Conservation (phyloP, 371 early-diverging fungal species). For the Zychaea mexicana region DNA sequence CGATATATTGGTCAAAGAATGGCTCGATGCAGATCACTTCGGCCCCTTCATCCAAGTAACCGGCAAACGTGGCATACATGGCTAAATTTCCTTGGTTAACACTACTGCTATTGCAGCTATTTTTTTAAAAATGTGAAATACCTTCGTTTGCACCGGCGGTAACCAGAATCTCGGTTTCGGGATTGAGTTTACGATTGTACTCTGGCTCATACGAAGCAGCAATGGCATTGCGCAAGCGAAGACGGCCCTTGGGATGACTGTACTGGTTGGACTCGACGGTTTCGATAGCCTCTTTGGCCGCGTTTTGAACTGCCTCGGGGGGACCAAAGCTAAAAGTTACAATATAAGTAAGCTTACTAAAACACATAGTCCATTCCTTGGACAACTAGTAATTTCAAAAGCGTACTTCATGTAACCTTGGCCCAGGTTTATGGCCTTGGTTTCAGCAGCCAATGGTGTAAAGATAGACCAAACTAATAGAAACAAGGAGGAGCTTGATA, state of each 20-base stretch:
- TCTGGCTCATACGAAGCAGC: constrained; percentile 74
- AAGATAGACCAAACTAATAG: constrained; percentile 89
- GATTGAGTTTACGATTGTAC: constrained; percentile 71
- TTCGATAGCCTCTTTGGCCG: constrained; percentile 74
- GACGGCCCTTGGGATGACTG: constrained; percentile 84
- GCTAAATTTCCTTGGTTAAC: constrained; percentile 37
- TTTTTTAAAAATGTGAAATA: constrained; percentile 21
- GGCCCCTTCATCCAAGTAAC: constrained; percentile 76
- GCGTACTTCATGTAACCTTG: constrained; percentile 87
- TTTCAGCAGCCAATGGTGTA: constrained; percentile 82
- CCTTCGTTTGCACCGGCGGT: constrained; percentile 96
- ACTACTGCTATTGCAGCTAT: no score
- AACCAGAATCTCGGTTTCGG: constrained; percentile 83
- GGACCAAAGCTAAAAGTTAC: constrained; percentile 74
- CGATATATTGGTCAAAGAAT: constrained; percentile 93
- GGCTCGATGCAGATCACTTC: constrained; percentile 95
- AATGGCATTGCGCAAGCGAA: constrained; percentile 77
- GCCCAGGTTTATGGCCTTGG: constrained; percentile 92
- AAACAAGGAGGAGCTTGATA: neutral
- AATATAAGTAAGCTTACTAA: neutral
- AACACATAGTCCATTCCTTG: no score
- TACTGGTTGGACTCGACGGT: constrained; percentile 81
- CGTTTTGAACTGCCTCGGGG: constrained; percentile 82
- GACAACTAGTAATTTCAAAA: neutral
- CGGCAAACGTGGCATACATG: constrained; percentile 80